A percentile compares a stretch with the other conserved stretches of the same genome.
These are phyloP conservation scores for Niebla homalea DNA, from an alignment of 495 filamentous ascomycete species.

Conservation along the genomic window DNA sequence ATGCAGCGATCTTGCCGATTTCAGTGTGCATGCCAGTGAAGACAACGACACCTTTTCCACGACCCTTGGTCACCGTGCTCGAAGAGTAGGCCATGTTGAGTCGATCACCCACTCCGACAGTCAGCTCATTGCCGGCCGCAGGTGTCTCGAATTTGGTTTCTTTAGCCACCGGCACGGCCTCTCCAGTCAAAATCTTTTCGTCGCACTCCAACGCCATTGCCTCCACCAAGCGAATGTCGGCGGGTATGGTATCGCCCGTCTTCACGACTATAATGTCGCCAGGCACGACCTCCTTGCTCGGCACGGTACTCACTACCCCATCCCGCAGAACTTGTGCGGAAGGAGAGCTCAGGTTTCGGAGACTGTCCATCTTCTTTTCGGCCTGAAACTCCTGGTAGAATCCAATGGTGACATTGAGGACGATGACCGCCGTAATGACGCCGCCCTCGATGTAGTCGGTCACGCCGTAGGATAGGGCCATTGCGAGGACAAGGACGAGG, in stretches of 20 bases:
- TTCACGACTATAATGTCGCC: constrained; percentile 65
- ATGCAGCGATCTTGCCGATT: constrained; percentile 69
- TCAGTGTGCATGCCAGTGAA: constrained; percentile 71
- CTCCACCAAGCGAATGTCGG: constrained; percentile 57
- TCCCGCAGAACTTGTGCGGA: constrained; percentile 65
- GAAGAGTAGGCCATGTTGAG: constrained; percentile 59
- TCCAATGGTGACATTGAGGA: constrained; percentile 65
- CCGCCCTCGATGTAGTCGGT: constrained; percentile 72
- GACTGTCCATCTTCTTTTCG: constrained; percentile 75
- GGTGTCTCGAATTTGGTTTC: constrained; percentile 22
- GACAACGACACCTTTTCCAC: constrained; percentile 51
- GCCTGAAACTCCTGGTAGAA: constrained; percentile 78
- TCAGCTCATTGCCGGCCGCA: constrained; percentile 35
- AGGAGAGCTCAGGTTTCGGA: constrained; percentile 65
- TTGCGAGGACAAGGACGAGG: constrained; percentile 65
- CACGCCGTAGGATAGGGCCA: constrained; percentile 71
- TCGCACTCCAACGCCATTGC: constrained; percentile 66
- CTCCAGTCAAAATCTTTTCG: constrained; percentile 59
- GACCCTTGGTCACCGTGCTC: constrained; percentile 53
- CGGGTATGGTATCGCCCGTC: constrained; percentile 58
- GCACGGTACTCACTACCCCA: constrained; percentile 48
- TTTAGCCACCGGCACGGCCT: constrained; percentile 50
- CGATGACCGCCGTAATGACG: constrained; percentile 67
- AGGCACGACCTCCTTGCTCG: constrained; percentile 63
- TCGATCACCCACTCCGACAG: constrained; percentile 43